Percentiles rank a stretch among this genome's conserved stretches.
Conservation (phyloP, 2,329 filamentous ascomycete genomes). For the Fusarium hainanense region DNA sequence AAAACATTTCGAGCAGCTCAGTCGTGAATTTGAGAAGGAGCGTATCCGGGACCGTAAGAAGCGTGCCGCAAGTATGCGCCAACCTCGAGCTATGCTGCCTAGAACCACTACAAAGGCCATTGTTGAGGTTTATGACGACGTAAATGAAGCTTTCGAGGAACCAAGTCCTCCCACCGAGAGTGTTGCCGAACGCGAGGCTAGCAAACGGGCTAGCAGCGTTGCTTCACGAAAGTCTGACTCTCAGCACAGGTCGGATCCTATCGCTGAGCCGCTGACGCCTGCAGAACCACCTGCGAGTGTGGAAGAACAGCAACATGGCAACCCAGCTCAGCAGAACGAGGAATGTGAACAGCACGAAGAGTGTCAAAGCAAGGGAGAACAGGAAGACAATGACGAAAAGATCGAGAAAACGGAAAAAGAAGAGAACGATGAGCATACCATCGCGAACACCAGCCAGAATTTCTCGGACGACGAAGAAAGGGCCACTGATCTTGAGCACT, state of each 20-base stretch:
- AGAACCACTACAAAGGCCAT: slow-evolving; percentile 94
- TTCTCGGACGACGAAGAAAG: slow-evolving; percentile 76
- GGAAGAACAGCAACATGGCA: slow-evolving; percentile 41
- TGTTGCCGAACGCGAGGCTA: slow-evolving; percentile 46
- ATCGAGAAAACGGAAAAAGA: slow-evolving; percentile 45
- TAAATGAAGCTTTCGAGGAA: slow-evolving; percentile 91
- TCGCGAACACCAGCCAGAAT: slow-evolving; percentile 57
- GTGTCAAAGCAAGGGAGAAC: slow-evolving; percentile 8
- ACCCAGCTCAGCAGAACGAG: slow-evolving; percentile 46
- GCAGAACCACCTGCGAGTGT: slow-evolving; percentile 37
- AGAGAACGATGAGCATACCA: slow-evolving; percentile 47
- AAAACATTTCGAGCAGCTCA: slow-evolving; percentile 95
- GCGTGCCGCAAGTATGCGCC: slow-evolving; percentile 77
- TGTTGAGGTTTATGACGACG: slow-evolving; percentile 94
- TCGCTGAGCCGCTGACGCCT: slow-evolving; percentile 41
- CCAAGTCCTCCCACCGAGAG: slow-evolving; percentile 66
- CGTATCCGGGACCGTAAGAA: slow-evolving; percentile 86
- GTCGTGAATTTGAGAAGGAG: slow-evolving; percentile 95
- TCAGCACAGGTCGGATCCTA: slow-evolving; percentile 25
- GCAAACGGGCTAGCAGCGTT: slow-evolving; percentile 45
- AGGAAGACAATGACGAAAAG: slow-evolving; percentile 38
- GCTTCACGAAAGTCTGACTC: slow-evolving; percentile 47
- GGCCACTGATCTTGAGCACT: slow-evolving; percentile 78
- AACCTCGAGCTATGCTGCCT: slow-evolving; percentile 82
- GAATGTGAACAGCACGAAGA: slow-evolving; percentile 46